Evolutionary conservation across 2,329 filamentous ascomycete species (phyloP).

Genomic region (Decorospora gaudefroyi): DNA sequence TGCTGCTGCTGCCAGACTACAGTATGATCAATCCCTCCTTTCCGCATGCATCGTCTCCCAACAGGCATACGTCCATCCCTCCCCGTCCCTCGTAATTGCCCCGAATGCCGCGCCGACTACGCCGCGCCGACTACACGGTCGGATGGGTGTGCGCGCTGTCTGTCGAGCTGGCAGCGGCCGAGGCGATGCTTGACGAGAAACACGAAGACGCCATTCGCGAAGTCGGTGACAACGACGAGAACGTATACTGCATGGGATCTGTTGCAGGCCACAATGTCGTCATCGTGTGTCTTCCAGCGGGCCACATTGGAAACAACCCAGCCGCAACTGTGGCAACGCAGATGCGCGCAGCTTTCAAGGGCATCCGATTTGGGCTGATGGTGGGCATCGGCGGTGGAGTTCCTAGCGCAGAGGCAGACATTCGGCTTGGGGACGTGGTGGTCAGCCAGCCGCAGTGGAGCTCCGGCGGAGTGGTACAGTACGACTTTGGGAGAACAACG

Average conservation of each 20-base stretch:
- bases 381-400: slow-evolving; percentile 51
- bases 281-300: slow-evolving; percentile 18
- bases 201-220: slow-evolving; percentile 26
- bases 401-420: slow-evolving; percentile 22
- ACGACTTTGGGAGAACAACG: slow-evolving; percentile 26
- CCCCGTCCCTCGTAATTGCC: background rate
- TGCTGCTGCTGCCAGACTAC: background rate
- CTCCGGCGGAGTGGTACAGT: slow-evolving; percentile 28
- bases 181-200: slow-evolving; percentile 13
- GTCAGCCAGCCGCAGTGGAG: slow-evolving; percentile 20
- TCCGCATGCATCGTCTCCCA: background rate
- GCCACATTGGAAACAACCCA: slow-evolving; percentile 41
- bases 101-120: slow-evolving; percentile 9
- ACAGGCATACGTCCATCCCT: background rate
- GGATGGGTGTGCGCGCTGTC: slow-evolving; percentile 24
- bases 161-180: slow-evolving; percentile 17
- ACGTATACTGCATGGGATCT: slow-evolving; percentile 24
- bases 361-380: slow-evolving; percentile 49
- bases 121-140: slow-evolving; percentile 17
- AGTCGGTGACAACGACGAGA: slow-evolving; percentile 33
- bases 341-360: slow-evolving; percentile 39
- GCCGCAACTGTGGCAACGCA: slow-evolving; percentile 41
- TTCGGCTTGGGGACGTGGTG: slow-evolving; percentile 35
- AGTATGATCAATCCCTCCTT: background rate
- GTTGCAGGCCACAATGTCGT: slow-evolving; percentile 45